These are phyloP conservation scores for Calonectria pteridis DNA, from an alignment of 2,329 filamentous ascomycete genomes.

Conservation along the genomic window DNA sequence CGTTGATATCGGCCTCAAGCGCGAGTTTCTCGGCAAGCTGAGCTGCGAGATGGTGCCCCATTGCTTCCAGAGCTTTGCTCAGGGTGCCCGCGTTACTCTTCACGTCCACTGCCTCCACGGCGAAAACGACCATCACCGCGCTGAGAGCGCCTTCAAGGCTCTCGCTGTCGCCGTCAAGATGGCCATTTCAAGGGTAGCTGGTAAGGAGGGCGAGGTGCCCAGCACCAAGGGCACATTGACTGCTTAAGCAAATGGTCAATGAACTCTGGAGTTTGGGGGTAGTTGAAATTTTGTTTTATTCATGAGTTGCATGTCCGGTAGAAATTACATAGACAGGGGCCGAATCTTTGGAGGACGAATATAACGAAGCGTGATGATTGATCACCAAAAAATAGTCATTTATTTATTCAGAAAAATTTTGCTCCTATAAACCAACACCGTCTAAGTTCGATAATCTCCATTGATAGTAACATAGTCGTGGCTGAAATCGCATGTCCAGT, in stretches of 20 bases:
- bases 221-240: conserved; percentile 95
- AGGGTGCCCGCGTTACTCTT: conserved; percentile 89
- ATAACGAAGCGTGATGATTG: conserved; percentile 10
- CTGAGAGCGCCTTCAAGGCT: conserved; percentile 98
- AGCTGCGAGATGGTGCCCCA: conserved; percentile 98
- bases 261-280: conserved; percentile 40
- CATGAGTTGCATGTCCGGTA: conserved; percentile 30
- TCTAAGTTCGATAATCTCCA: conserved; percentile 74
- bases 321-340: conserved; percentile 20
- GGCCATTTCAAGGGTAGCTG: conserved; percentile 80
- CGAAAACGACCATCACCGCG: conserved; percentile 94
- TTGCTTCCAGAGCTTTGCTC: conserved; percentile 93
- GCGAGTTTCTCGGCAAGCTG: conserved; percentile 94
- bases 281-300: conserved; percentile 25
- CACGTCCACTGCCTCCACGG: conserved; percentile 94
- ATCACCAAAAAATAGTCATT: conserved; percentile 12
- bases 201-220: conserved; percentile 90
- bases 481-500: conserved; percentile 90
- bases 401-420: conserved; percentile 16
- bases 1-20: conserved; percentile 83
- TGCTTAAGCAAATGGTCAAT: conserved; percentile 54
- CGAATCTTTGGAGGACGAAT: neutral
- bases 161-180: conserved; percentile 86
- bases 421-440: conserved; percentile 16
- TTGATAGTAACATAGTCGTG: conserved; percentile 83